phyloP scores from a whole-genome alignment of 2,329 filamentous ascomycete genomes.

The Penicillium palitans region DNA sequence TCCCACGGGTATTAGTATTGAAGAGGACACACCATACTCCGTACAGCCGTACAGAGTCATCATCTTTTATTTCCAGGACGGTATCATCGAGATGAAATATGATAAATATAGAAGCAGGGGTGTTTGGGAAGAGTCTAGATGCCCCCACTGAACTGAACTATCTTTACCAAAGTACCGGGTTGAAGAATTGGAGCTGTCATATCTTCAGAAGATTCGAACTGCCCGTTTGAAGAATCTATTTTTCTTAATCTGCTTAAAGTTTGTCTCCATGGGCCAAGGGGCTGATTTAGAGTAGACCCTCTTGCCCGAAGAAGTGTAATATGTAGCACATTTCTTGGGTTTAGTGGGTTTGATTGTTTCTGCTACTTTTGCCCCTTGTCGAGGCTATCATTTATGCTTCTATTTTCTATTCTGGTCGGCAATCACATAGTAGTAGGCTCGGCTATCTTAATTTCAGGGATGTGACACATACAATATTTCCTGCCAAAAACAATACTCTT shows the following conservation, averaged over 20 bases:
- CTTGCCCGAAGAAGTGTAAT: background rate
- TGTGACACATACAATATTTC: background rate
- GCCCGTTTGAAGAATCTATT: slow-evolving; percentile 1
- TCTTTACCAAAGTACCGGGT: slow-evolving; percentile 5
- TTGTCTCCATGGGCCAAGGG: background rate
- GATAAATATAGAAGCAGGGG: background rate
- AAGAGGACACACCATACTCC: background rate
- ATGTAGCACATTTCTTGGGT: background rate
- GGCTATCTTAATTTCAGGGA: too few species aligned
- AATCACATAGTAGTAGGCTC: background rate
- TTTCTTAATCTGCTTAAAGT: slow-evolving; percentile 3
- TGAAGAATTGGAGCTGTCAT: slow-evolving; percentile 4
- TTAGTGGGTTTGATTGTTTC: background rate
- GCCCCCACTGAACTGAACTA: background rate
- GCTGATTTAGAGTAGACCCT: slow-evolving; percentile 4
- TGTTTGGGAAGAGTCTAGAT: background rate
- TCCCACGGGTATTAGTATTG: background rate
- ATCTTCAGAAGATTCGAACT: background rate
- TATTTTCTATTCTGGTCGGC: background rate
- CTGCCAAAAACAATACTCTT: background rate
- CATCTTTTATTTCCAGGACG: background rate
- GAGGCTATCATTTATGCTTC: background rate
- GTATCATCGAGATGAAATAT: background rate
- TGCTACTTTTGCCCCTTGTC: background rate
- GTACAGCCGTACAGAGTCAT: background rate